Percentiles rank a stretch among this genome's conserved stretches.
Conservation (phyloP, 164 flowering plant species). For the Amborella trichopoda region DNA sequence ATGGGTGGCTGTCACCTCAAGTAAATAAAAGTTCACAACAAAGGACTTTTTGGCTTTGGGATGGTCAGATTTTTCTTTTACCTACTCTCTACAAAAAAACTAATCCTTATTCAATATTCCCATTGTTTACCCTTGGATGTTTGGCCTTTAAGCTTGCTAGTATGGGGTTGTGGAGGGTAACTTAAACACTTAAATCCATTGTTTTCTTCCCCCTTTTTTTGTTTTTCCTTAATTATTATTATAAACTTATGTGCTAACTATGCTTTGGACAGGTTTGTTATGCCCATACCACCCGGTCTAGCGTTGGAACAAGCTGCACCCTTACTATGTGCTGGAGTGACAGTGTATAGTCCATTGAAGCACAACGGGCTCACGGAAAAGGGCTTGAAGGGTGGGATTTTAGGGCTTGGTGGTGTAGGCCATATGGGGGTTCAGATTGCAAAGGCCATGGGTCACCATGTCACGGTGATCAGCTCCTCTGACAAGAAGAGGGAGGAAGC, state of each 20-base stretch:
- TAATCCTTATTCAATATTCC: too few relatives aligned
- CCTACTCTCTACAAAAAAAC: too few relatives aligned
- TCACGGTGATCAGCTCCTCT: slow-evolving; percentile 45
- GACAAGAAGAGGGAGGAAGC: slow-evolving; percentile 38
- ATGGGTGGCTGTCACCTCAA: too few relatives aligned
- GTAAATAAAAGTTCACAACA: too few relatives aligned
- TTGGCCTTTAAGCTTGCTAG: too few relatives aligned
- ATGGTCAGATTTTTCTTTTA: too few relatives aligned
- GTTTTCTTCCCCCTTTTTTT: background rate
- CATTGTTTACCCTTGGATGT: too few relatives aligned
- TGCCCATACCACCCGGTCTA: slow-evolving; percentile 29
- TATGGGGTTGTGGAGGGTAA: too few relatives aligned
- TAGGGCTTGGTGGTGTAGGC: slow-evolving; percentile 54
- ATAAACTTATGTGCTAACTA: background rate
- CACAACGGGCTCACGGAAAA: slow-evolving; percentile 11
- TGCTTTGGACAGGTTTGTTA: slow-evolving; percentile 28
- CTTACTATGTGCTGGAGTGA: slow-evolving; percentile 44
- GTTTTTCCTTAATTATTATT: background rate
- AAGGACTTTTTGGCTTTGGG: too few relatives aligned
- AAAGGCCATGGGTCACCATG: slow-evolving; percentile 55
- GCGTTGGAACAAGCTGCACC: slow-evolving; percentile 51
- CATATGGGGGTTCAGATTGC: slow-evolving; percentile 40
- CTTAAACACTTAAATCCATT: background rate
- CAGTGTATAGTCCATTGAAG: slow-evolving; percentile 43
- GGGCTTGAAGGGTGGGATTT: slow-evolving; percentile 24